Conservation (phyloP, 805 yeast genomes). For the Ogataea allantospora region DNA sequence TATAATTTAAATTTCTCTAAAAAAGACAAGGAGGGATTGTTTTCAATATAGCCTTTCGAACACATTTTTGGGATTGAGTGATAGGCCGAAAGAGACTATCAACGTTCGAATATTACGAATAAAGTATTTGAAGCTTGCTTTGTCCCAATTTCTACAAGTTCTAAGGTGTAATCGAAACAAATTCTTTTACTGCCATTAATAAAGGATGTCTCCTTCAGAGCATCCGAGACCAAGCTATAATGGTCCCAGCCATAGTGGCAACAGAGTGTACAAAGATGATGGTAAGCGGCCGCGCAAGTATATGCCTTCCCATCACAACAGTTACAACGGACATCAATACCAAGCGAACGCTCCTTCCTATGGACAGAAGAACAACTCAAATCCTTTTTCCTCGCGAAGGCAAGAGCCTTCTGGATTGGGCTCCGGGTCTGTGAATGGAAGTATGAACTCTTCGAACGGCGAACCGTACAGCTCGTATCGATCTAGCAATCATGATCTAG, state of each 20-base stretch:
- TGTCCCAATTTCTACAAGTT: background rate
- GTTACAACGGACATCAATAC: conserved; percentile 10
- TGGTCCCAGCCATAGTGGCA: conserved; percentile 16
- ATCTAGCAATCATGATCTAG: conserved; percentile 13
- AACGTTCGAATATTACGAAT: background rate
- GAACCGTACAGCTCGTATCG: conserved; percentile 17
- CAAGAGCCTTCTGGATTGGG: conserved; percentile 17
- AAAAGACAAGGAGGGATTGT: conserved; percentile 6
- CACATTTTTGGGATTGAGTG: conserved; percentile 2
- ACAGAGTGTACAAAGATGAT: conserved; percentile 27
- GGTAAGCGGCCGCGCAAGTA: conserved; percentile 25
- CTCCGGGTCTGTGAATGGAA: conserved; percentile 9
- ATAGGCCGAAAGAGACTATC: conserved; percentile 1
- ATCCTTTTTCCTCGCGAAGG: conserved; percentile 34
- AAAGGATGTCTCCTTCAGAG: conserved; percentile 24
- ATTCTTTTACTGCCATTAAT: background rate
- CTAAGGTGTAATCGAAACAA: background rate
- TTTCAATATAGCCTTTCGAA: background rate
- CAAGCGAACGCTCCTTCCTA: conserved; percentile 19
- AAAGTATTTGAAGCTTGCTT: background rate
- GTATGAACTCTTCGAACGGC: conserved; percentile 3
- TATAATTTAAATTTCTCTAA: conserved; percentile 4
- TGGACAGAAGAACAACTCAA: conserved; percentile 23
- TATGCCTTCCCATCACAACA: conserved; percentile 18
- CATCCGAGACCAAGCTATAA: conserved; percentile 19